Evolutionary conservation across 176 grass and related monocot genomes (phyloP).

Genomic region (Oryza glumipatula): DNA sequence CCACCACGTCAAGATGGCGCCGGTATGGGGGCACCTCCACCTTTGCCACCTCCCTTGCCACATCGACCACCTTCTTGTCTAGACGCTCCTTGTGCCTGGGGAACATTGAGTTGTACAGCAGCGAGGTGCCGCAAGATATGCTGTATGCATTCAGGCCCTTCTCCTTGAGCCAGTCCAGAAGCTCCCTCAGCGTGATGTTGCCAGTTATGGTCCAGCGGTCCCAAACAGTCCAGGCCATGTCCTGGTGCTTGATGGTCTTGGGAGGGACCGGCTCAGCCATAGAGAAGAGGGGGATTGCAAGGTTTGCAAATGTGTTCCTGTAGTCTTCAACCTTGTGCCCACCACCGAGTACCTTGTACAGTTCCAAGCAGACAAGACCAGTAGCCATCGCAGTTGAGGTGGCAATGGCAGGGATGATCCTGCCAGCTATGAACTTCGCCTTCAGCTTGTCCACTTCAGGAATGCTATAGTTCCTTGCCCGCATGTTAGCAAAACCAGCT

Average conservation of each 20-base stretch:
- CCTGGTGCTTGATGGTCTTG: conserved; percentile 68
- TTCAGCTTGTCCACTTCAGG: conserved; percentile 91
- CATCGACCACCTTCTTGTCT: conserved; percentile 68
- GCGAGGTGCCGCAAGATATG: conserved; percentile 77
- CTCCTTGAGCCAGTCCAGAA: conserved; percentile 74
- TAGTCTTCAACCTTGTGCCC: conserved; percentile 78
- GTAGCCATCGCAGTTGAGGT: conserved; percentile 85
- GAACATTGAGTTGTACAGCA: conserved; percentile 96
- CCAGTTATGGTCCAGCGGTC: conserved; percentile 80
- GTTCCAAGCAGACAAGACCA: conserved; percentile 82
- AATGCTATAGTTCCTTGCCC: conserved; percentile 89
- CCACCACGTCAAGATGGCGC: conserved; percentile 71
- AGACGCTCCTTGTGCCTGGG: conserved; percentile 85
- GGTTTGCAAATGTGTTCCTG: conserved; percentile 86
- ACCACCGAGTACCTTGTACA: conserved; percentile 77
- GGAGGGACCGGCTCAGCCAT: conserved; percentile 85
- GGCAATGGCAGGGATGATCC: conserved; percentile 92
- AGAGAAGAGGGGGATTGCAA: conserved; percentile 86
- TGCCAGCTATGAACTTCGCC: conserved; percentile 90
- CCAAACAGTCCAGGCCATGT: conserved; percentile 85
- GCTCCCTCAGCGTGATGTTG: conserved; percentile 72
- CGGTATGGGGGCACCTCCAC: conserved; percentile 73
- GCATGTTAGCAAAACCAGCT: conserved; percentile 91
- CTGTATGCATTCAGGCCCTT: conserved; percentile 83
- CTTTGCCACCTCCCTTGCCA: conserved; percentile 76